These are phyloP conservation scores for Linderniella brevidens DNA, from an alignment of 257 asterid genomes.

Conservation along the genomic window DNA sequence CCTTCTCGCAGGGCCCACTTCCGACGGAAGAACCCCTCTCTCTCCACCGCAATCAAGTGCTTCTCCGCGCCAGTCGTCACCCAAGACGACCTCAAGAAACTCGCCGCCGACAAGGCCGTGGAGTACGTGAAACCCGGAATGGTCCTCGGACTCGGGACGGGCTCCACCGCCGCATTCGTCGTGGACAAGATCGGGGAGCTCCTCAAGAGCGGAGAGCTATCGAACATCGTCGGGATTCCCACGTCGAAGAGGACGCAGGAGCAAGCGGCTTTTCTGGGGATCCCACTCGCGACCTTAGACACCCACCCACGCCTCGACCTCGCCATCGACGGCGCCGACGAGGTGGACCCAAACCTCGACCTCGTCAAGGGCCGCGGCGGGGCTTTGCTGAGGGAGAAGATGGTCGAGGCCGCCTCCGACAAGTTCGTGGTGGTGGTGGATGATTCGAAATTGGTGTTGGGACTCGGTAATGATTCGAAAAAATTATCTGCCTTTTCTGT, in stretches of 20 bases:
- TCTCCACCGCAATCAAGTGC: constrained; percentile 2
- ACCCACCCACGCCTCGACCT: constrained; percentile 38
- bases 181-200: constrained; percentile 78
- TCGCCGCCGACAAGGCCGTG: constrained; percentile 92
- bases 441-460: constrained; percentile 66
- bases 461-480: constrained; percentile 30
- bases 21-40: neutral
- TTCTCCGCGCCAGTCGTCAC: constrained; percentile 44
- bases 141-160: constrained; percentile 95
- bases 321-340: constrained; percentile 83
- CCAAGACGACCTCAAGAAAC: constrained; percentile 73
- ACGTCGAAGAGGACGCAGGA: constrained; percentile 52
- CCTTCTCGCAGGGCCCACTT: neutral
- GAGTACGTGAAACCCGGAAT: constrained; percentile 75
- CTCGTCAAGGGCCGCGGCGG: constrained; percentile 96
- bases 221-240: constrained; percentile 52
- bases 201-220: constrained; percentile 45
- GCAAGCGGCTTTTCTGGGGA: constrained; percentile 37
- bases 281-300: constrained; percentile 36
- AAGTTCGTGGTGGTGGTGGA: constrained; percentile 77
- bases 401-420: constrained; percentile 89
- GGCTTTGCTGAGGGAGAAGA: constrained; percentile 75
- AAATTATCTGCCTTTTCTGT: no score
- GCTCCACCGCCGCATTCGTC: constrained; percentile 96
- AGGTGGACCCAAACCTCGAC: constrained; percentile 80